These are phyloP conservation scores for Xanthoconium purpureum DNA, from an alignment of 768 basidiomycete genomes.

Conservation along the genomic window DNA sequence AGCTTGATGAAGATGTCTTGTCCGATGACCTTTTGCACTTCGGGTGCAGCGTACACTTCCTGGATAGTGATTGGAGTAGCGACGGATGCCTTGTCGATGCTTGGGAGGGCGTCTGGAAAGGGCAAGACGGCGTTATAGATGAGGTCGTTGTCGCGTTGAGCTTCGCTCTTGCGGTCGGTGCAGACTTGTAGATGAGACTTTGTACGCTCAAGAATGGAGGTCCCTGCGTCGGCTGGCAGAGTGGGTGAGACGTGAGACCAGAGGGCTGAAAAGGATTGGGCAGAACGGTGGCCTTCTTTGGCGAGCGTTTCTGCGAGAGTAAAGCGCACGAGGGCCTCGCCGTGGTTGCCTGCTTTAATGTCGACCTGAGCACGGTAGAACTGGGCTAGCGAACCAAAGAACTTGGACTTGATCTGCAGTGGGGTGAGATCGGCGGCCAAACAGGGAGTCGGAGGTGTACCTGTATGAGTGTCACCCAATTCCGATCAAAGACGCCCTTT, in stretches of 20 bases:
- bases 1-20: slow-evolving; percentile 84
- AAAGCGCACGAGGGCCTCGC: slow-evolving; percentile 80
- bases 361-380: slow-evolving; percentile 86
- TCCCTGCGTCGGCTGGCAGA: slow-evolving; percentile 81
- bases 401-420: slow-evolving; percentile 82
- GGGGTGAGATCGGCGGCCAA: slow-evolving; percentile 2
- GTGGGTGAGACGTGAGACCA: slow-evolving; percentile 78
- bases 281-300: slow-evolving; percentile 76
- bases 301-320: slow-evolving; percentile 72
- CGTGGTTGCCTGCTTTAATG: slow-evolving; percentile 71
- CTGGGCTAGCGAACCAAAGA: slow-evolving; percentile 82
- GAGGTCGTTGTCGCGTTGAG: slow-evolving; percentile 89
- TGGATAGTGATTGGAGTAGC: slow-evolving; percentile 90
- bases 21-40: slow-evolving; percentile 94
- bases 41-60: slow-evolving; percentile 85
- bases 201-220: slow-evolving; percentile 75
- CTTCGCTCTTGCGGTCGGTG: slow-evolving; percentile 70
- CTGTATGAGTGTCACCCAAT: slow-evolving; percentile 90
- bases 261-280: slow-evolving; percentile 63
- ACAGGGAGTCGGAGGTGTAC: slow-evolving; percentile 35
- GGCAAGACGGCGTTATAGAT: slow-evolving; percentile 94
- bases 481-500: slow-evolving; percentile 91
- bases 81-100: slow-evolving; percentile 78
- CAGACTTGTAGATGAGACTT: slow-evolving; percentile 80
- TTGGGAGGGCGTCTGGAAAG: slow-evolving; percentile 69